Evolutionary conservation across 352 stramenopile genomes (phyloP).

Genomic region (Pythium brassicae): DNA sequence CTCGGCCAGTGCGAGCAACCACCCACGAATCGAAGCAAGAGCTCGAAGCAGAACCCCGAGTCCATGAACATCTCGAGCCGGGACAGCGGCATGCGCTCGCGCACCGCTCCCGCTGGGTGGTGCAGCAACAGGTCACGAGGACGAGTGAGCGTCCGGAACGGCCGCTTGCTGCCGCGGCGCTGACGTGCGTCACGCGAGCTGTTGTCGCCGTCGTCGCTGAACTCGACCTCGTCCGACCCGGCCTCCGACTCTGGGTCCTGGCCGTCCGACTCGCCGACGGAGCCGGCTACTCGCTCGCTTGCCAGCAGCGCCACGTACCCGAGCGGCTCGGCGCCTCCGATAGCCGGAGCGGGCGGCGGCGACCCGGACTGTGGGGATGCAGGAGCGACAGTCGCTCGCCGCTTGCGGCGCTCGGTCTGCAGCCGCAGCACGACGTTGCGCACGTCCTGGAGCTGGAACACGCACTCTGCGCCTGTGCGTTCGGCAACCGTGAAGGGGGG

Average conservation of each 20-base stretch:
- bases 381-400: neutral
- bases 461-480: slow-evolving; percentile 6
- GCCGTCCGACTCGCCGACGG: neutral
- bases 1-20: neutral
- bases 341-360: neutral
- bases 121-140: neutral
- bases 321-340: neutral
- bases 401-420: slow-evolving; percentile 1
- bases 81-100: neutral
- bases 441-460: slow-evolving; percentile 8
- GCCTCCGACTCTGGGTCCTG: too few relatives aligned
- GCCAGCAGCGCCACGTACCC: neutral
- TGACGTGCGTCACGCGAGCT: neutral
- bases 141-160: neutral
- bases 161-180: neutral
- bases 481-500: too few relatives aligned
- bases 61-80: neutral
- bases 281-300: neutral
- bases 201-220: neutral
- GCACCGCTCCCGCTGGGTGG: neutral
- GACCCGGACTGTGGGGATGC: neutral
- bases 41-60: neutral
- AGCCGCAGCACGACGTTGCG: slow-evolving; percentile 6
- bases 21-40: neutral
- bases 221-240: neutral